phyloP scores from a whole-genome alignment of 208 protist species.

The Wallacemonas sp. region DNA sequence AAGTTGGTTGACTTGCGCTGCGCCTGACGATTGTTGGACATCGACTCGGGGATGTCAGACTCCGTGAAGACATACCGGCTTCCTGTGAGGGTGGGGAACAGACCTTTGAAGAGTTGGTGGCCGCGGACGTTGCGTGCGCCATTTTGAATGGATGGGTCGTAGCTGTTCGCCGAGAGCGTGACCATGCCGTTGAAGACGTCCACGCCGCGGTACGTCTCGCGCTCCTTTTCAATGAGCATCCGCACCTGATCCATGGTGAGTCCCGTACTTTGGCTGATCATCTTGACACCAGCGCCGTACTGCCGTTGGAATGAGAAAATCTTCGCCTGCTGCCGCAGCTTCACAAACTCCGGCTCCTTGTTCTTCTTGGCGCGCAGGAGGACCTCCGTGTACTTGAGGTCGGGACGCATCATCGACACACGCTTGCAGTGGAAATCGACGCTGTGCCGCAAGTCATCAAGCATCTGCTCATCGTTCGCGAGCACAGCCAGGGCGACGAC shows the following conservation, averaged over 20 bases:
- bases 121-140: conserved; percentile 82
- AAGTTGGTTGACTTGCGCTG: conserved; percentile 90
- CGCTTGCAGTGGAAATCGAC: conserved; percentile 94
- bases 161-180: conserved; percentile 86
- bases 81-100: conserved; percentile 91
- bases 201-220: conserved; percentile 84
- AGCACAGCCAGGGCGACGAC: conserved; percentile 90
- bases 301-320: conserved; percentile 95
- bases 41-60: conserved; percentile 79
- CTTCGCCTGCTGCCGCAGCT: conserved; percentile 92
- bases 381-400: conserved; percentile 91
- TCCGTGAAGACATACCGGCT: conserved; percentile 92
- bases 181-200: conserved; percentile 93
- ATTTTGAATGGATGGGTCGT: conserved; percentile 87
- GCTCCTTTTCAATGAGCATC: conserved; percentile 91
- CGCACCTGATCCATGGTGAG: conserved; percentile 91
- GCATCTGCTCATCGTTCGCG: conserved; percentile 89
- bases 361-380: conserved; percentile 89
- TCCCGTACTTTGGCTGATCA: conserved; percentile 91
- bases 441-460: conserved; percentile 87
- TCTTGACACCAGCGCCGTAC: conserved; percentile 91
- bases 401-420: conserved; percentile 92
- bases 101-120: conserved; percentile 91
- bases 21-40: conserved; percentile 41
- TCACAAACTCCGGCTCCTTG: conserved; percentile 93